Conservation (phyloP, 345 rosid species). For the Ceriops tagal region DNA sequence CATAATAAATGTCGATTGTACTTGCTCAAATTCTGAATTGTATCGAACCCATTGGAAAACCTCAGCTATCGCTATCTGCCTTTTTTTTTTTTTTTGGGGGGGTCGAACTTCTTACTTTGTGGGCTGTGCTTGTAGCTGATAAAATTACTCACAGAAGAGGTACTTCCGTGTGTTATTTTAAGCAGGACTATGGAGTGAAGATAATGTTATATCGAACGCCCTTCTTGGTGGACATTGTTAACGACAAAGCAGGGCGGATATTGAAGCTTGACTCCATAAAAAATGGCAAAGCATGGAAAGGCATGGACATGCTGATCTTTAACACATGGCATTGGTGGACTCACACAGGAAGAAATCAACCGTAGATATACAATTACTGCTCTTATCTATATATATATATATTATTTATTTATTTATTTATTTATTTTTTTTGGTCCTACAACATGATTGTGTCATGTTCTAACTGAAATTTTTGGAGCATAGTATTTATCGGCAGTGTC, state of each 20-base stretch:
- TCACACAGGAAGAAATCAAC: slow-evolving; percentile 61
- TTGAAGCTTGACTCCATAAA: slow-evolving; percentile 70
- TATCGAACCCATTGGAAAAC: too few species aligned
- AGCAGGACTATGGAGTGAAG: slow-evolving; percentile 58
- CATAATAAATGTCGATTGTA: too few species aligned
- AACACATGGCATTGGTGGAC: slow-evolving; percentile 99
- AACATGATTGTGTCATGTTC: not conserved
- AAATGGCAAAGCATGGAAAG: slow-evolving; percentile 64
- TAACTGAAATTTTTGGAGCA: too few species aligned
- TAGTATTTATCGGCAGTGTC: not conserved
- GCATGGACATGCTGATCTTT: slow-evolving; percentile 83
- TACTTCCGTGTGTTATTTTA: not conserved
- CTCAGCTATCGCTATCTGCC: too few species aligned
- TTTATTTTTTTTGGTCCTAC: too few species aligned
- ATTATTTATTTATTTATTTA: too few species aligned
- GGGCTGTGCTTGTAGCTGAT: too few species aligned
- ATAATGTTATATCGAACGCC: slow-evolving; percentile 56
- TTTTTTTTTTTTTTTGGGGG: too few species aligned
- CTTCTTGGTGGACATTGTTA: slow-evolving; percentile 60
- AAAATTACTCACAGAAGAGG: too few species aligned
- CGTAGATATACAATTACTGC: slow-evolving; percentile 33
- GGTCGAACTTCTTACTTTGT: too few species aligned
- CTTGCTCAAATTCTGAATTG: too few species aligned
- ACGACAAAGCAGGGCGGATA: slow-evolving; percentile 41
- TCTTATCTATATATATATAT: too few species aligned